These are phyloP conservation scores for Aspergillus sclerotiicarbonarius DNA, from an alignment of 495 filamentous ascomycete genomes.

Conservation along the genomic window DNA sequence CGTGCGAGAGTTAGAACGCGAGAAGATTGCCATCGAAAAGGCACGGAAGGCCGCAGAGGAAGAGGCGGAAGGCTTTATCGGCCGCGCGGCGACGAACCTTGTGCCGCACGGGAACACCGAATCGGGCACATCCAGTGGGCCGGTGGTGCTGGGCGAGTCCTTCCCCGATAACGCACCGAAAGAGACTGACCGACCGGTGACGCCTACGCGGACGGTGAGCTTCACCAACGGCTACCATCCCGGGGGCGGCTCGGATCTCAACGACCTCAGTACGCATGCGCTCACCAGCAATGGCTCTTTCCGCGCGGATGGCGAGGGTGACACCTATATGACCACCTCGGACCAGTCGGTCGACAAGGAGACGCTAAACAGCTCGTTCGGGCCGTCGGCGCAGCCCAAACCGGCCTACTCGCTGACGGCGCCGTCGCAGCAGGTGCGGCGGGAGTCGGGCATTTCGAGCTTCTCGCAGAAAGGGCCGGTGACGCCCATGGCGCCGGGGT, in stretches of 20 bases:
- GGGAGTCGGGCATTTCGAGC: constrained; percentile 46
- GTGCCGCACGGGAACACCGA: constrained; percentile 46
- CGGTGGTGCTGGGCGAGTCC: constrained; percentile 58
- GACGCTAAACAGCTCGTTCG: constrained; percentile 50
- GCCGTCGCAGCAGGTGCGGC: constrained; percentile 50
- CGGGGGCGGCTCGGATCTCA: constrained; percentile 47
- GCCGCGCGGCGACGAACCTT: constrained; percentile 28
- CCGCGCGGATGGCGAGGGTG: constrained; percentile 60
- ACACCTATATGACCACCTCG: constrained; percentile 50
- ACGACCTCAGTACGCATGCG: constrained; percentile 39
- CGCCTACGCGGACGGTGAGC: constrained; percentile 49
- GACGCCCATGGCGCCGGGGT: constrained; percentile 71
- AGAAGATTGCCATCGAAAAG: constrained; percentile 63
- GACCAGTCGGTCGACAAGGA: constrained; percentile 39
- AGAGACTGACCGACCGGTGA: constrained; percentile 45
- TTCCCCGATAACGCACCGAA: constrained; percentile 44
- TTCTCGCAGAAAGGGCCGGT: constrained; percentile 70
- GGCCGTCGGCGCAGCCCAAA: constrained; percentile 51
- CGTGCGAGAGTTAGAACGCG: constrained; percentile 67
- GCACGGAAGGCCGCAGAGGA: constrained; percentile 53
- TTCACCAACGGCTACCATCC: constrained; percentile 50
- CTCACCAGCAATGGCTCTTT: constrained; percentile 65
- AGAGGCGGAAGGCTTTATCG: constrained; percentile 26
- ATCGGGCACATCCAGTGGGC: constrained; percentile 51
- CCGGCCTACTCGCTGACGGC: constrained; percentile 50